phyloP scores from a whole-genome alignment of 495 filamentous ascomycete genomes.

The Evansstolkia leycettana region DNA sequence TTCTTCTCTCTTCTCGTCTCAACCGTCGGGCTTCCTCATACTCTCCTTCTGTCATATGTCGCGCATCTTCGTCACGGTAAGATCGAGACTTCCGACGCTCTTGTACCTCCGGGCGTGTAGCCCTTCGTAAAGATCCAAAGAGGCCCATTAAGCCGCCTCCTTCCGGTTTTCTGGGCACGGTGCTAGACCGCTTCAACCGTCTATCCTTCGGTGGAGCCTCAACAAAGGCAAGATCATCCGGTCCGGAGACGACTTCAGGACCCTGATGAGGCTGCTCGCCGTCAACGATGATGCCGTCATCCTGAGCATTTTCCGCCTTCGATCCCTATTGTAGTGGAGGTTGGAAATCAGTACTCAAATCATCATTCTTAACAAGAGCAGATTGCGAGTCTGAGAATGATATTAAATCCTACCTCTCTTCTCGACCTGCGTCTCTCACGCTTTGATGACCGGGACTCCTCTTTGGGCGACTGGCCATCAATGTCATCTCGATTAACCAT shows the following conservation, averaged over 20 bases:
- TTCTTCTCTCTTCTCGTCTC: conserved; percentile 31
- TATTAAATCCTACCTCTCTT: conserved; percentile 25
- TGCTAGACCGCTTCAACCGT: conserved; percentile 29
- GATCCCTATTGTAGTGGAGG: too few species aligned
- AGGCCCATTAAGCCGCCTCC: conserved; percentile 35
- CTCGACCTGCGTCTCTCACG: conserved; percentile 25
- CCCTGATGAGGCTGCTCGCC: conserved; percentile 22
- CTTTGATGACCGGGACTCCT: conserved; percentile 20
- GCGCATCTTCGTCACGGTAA: conserved; percentile 24
- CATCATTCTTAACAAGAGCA: too few species aligned
- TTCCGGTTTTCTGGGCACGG: conserved; percentile 34
- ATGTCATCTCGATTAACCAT: conserved; percentile 38
- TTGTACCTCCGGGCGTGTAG: conserved; percentile 20
- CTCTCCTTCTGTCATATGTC: conserved; percentile 25
- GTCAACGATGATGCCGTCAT: conserved; percentile 38
- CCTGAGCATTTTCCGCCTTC: conserved; percentile 17
- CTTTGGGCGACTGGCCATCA: conserved; percentile 30
- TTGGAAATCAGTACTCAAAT: too few species aligned
- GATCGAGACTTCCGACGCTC: conserved; percentile 28
- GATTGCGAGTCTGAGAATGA: too few species aligned
- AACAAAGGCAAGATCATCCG: conserved; percentile 62
- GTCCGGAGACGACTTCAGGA: conserved; percentile 28
- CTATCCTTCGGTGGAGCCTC: conserved; percentile 58
- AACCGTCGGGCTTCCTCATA: conserved; percentile 28
- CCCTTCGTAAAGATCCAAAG: conserved; percentile 31